A percentile compares a stretch with the other conserved stretches of the same genome.
phyloP scores from a whole-genome alignment of 2,329 filamentous ascomycete species.

The Dryadomyces sulphureus region DNA sequence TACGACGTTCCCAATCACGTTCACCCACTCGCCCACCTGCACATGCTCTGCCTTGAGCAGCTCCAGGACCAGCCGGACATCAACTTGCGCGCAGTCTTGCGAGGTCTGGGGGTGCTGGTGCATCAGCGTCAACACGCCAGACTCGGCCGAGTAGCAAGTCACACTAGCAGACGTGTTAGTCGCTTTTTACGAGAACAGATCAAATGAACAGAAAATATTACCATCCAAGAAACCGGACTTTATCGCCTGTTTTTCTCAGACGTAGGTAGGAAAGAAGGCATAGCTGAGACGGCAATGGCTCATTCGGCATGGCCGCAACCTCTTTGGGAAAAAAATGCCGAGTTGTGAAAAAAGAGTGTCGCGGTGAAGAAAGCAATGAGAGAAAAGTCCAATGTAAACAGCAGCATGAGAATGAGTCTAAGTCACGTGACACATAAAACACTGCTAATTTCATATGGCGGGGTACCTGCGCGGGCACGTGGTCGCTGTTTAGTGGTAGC shows the following conservation, averaged over 20 bases:
- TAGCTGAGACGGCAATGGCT: conserved; percentile 48
- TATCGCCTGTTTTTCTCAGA: conserved; percentile 40
- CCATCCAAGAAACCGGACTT: conserved; percentile 89
- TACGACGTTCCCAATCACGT: conserved; percentile 80
- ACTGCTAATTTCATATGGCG: background rate
- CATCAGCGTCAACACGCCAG: conserved; percentile 50
- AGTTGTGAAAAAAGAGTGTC: background rate
- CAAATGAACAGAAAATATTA: conserved; percentile 25
- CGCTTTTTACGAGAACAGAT: background rate
- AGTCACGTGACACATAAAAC: background rate
- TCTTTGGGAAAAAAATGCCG: background rate
- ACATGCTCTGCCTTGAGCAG: conserved; percentile 47
- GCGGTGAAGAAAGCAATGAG: background rate
- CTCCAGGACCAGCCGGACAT: conserved; percentile 57
- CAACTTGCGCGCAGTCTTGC: conserved; percentile 41
- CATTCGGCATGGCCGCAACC: conserved; percentile 34
- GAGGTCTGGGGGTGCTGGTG: conserved; percentile 44
- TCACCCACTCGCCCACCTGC: conserved; percentile 71
- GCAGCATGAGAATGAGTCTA: background rate
- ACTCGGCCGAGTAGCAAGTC: conserved; percentile 31
- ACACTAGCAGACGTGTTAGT: conserved; percentile 23
- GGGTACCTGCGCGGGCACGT: background rate
- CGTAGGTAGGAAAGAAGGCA: conserved; percentile 51
- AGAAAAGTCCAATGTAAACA: background rate
- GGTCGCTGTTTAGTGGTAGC: conserved; percentile 1